Conservation (phyloP, 768 basidiomycete species). For the Mycena indigotica region DNA sequence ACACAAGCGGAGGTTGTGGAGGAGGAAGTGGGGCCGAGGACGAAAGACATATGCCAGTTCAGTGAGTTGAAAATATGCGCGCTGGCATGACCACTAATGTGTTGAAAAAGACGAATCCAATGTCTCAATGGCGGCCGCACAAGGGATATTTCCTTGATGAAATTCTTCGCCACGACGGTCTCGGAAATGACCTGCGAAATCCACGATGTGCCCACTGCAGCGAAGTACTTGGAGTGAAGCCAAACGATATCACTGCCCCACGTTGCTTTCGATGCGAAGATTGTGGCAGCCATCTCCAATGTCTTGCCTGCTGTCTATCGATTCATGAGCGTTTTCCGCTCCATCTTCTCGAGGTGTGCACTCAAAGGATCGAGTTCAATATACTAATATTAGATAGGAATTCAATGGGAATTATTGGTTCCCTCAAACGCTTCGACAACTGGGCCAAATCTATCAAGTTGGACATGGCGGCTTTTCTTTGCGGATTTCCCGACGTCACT, state of each 20-base stretch:
- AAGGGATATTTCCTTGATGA: slow-evolving; percentile 3
- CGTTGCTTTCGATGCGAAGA: not conserved
- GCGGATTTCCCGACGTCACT: not conserved
- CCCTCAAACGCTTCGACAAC: not conserved
- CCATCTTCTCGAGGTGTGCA: not conserved
- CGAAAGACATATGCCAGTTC: no score
- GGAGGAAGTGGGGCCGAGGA: no score
- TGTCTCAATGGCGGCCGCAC: not conserved
- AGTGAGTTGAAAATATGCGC: no score
- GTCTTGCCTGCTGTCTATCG: not conserved
- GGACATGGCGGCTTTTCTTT: slow-evolving; percentile 17
- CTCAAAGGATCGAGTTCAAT: not conserved
- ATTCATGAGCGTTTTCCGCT: not conserved
- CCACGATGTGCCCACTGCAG: slow-evolving; percentile 4
- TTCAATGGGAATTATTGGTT: slow-evolving; percentile 17
- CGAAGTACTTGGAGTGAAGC: no score
- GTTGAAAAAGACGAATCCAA: slow-evolving; percentile 4
- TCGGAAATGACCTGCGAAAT: not conserved
- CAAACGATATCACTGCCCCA: not conserved
- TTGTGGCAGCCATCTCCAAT: not conserved
- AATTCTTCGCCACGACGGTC: not conserved
- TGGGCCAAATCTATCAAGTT: slow-evolving; percentile 17
- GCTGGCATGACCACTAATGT: no score
- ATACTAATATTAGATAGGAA: slow-evolving; percentile 3
- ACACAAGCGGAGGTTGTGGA: no score